Evolutionary conservation across 192 early-diverging fungal genomes (phyloP).

Genomic region (Podila epigama): DNA sequence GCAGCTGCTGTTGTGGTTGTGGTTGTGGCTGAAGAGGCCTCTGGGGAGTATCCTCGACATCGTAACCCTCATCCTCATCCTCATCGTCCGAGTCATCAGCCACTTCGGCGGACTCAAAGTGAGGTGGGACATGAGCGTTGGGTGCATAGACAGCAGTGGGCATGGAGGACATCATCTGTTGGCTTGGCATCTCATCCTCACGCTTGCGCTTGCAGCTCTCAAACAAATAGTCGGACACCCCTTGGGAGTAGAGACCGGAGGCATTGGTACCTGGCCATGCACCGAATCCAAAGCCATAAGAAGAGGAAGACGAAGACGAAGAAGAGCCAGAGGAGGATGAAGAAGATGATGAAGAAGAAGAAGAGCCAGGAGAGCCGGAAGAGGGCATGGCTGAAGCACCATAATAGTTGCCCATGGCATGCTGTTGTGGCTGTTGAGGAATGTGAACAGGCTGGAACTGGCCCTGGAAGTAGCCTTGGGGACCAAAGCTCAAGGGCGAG

Average conservation of each 20-base stretch:
- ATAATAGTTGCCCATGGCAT: conserved; percentile 12
- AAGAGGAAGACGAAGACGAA: conserved; percentile 1
- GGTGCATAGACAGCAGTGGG: conserved; percentile 6
- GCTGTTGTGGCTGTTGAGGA: conserved; percentile 4
- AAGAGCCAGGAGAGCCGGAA: conserved; percentile 9
- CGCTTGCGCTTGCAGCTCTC: conserved; percentile 33
- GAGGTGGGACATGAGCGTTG: conserved; percentile 10
- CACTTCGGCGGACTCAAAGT: conserved; percentile 12
- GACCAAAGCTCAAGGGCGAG: conserved; percentile 16
- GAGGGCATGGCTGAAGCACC: neutral
- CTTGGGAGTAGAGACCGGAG: conserved; percentile 12
- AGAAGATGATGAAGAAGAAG: conserved; percentile 10
- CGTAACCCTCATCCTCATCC: conserved; percentile 20
- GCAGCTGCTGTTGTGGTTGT: neutral
- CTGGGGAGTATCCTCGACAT: conserved; percentile 2
- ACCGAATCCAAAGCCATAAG: conserved; percentile 9
- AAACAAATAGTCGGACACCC: conserved; percentile 26
- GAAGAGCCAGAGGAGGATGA: conserved; percentile 15
- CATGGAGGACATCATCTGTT: conserved; percentile 4
- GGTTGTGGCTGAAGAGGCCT: neutral
- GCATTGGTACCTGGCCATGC: conserved; percentile 10
- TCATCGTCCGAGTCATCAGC: conserved; percentile 26
- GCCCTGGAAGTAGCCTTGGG: conserved; percentile 13
- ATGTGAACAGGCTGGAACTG: conserved; percentile 25
- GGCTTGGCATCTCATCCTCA: conserved; percentile 13